Base-by-base conservation (phyloP, 306 rosid species). In the Canavalia gladiata region DNA sequence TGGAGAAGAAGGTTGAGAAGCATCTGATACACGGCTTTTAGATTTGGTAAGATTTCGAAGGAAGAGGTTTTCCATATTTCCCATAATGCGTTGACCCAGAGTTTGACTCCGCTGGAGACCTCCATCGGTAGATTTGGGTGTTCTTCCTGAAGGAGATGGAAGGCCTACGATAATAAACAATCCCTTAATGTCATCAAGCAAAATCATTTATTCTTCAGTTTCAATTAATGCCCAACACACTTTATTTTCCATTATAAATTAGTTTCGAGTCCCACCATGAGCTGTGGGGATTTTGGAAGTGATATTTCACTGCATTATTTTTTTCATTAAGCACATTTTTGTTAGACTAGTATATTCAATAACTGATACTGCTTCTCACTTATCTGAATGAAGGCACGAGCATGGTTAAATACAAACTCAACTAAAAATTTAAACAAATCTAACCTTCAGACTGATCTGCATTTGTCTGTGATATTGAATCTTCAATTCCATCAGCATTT, bases 41-140 rank as follows among this genome's bases (percentile, higher is more conserved):
- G 99, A 78, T 83, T 91, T 96, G 49, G 98, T 86, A 73, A 87
- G 93, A 94, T 89, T 96, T 86, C 99, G 87, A 77, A 90, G 94
- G 64, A 96, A 92, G 82, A 96, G 81, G 88, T 96, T 96, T 34
- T 89, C 99, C 98, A 91, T 78, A 86, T 92, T 92, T 75, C 97
- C 97, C 94, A 96, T 94, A 43, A 96, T 90, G 68, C 99, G 90
- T 84, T 96, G 98, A 83, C 99, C 98, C 31, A 96, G 84, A 76
- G 99, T 96, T 83, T 90, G 99, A 86, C 30, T 96, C 66, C 88
- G 94, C 76, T 88, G 92, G 75, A 94, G 84, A 85, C 83, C 86
- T 83, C 79, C 86, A 82, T 92, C 94, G 68, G 90, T 84, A 67
- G 92, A 70, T 84, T 84, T 90, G 80, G 87, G 56, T 71, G 79